These are phyloP conservation scores for Cylindricascospora bacillispora DNA, from an alignment of 1,139 yeast species.

Conservation along the genomic window DNA sequence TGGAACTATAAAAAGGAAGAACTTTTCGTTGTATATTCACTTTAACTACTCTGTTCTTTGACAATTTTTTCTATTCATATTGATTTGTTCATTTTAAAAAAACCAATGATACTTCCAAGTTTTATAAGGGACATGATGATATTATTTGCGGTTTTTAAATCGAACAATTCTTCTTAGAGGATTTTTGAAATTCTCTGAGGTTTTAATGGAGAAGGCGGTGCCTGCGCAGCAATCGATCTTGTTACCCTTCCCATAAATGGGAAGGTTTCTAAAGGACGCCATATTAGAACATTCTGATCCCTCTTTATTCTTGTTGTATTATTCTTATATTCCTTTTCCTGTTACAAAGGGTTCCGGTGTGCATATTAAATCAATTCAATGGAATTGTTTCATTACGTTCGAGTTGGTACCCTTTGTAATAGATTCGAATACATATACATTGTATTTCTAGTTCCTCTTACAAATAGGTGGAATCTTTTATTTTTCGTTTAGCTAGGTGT, in stretches of 20 bases:
- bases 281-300: constrained; percentile 27
- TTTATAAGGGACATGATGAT: constrained; percentile 27
- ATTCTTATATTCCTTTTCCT: too few relatives aligned
- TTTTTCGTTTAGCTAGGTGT: not conserved
- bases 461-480: not conserved
- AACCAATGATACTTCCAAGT: constrained; percentile 27
- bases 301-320: too few relatives aligned
- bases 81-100: constrained; percentile 6
- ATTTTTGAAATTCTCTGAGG: constrained; percentile 13
- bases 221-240: constrained; percentile 27
- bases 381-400: too few relatives aligned
- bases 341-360: too few relatives aligned
- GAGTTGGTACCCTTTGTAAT: not conserved
- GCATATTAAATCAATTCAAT: too few relatives aligned
- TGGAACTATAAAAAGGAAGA: not conserved
- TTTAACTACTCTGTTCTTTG: too few relatives aligned
- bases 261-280: constrained; percentile 22
- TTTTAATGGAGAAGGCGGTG: constrained; percentile 28
- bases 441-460: not conserved
- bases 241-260: constrained; percentile 21
- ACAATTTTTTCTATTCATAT: too few relatives aligned
- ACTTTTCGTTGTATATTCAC: not conserved
- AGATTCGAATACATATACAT: not conserved
- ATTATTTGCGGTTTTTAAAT: constrained; percentile 21
- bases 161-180: constrained; percentile 24